Evolutionary conservation across 345 rosid species (phyloP).

Genomic region (Dipteronia dyeriana): DNA sequence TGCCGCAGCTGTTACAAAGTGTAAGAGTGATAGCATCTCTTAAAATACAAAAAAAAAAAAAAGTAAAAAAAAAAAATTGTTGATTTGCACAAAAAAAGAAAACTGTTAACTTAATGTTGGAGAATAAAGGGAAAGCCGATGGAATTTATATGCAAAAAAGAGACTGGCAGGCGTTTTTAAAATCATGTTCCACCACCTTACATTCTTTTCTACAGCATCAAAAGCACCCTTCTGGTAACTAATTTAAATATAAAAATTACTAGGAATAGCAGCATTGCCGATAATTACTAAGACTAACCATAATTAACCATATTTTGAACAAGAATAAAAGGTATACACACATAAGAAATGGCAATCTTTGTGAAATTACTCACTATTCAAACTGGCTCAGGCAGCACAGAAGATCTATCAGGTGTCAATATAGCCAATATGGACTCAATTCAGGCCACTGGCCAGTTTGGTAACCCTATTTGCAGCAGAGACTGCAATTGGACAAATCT

Average conservation of each 20-base stretch:
- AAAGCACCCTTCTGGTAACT: neutral
- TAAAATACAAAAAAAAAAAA: neutral
- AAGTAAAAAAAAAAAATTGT: neutral
- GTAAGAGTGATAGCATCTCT: neutral
- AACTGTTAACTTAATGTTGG: neutral
- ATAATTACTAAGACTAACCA: neutral
- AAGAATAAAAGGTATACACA: neutral
- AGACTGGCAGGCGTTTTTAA: neutral
- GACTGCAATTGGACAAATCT: too few species aligned
- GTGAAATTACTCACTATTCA: neutral
- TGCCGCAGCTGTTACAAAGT: neutral
- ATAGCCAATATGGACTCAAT: too few species aligned
- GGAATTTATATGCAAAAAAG: neutral
- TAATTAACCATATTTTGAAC: neutral
- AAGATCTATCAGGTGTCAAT: too few species aligned
- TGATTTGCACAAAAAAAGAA: neutral
- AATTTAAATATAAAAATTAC: neutral
- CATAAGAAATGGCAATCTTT: neutral
- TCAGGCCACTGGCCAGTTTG: too few species aligned
- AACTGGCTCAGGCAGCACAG: too few species aligned
- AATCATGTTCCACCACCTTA: neutral
- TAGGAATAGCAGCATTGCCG: neutral
- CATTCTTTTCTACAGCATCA: neutral
- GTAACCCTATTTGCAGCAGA: too few species aligned
- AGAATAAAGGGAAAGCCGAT: neutral